Percentiles rank a stretch among this genome's conserved stretches.
phyloP scores from a whole-genome alignment of 169 alveolate species.

The Plasmodium inui region DNA sequence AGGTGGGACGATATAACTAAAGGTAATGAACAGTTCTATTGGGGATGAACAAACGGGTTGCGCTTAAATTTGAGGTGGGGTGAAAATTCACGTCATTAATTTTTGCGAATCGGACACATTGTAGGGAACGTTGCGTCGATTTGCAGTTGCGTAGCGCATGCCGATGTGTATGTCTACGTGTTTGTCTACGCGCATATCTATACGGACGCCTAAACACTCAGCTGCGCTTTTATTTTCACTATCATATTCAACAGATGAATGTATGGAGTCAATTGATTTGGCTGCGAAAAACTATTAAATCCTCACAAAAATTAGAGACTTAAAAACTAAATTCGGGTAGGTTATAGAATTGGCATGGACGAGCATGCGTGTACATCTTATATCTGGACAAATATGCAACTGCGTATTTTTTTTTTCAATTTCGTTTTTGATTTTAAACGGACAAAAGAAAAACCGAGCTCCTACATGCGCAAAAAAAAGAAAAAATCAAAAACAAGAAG shows the following conservation, averaged over 20 bases:
- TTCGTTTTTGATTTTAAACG: slow-evolving; percentile 7
- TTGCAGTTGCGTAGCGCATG: background rate
- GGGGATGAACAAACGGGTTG: background rate
- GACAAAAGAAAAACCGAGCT: slow-evolving; percentile 8
- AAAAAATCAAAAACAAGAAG: background rate
- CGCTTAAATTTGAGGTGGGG: background rate
- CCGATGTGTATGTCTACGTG: background rate
- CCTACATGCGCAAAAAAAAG: background rate
- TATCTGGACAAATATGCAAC: background rate
- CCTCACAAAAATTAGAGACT: slow-evolving; percentile 27
- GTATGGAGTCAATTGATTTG: background rate
- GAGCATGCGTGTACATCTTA: background rate
- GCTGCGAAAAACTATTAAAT: slow-evolving; percentile 22
- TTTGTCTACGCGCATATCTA: background rate
- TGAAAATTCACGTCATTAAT: slow-evolving; percentile 41
- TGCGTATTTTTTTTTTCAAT: background rate
- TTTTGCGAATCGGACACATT: background rate
- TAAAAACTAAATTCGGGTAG: slow-evolving; percentile 19
- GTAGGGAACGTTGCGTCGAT: slow-evolving; percentile 3
- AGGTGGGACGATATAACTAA: background rate
- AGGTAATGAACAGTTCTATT: background rate
- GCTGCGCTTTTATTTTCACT: background rate
- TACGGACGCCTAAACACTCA: background rate
- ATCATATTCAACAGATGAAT: slow-evolving; percentile 20
- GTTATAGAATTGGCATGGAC: background rate